Evolutionary conservation across 768 basidiomycete species (phyloP).

Genomic region (Dacryopinax primogenitus): DNA sequence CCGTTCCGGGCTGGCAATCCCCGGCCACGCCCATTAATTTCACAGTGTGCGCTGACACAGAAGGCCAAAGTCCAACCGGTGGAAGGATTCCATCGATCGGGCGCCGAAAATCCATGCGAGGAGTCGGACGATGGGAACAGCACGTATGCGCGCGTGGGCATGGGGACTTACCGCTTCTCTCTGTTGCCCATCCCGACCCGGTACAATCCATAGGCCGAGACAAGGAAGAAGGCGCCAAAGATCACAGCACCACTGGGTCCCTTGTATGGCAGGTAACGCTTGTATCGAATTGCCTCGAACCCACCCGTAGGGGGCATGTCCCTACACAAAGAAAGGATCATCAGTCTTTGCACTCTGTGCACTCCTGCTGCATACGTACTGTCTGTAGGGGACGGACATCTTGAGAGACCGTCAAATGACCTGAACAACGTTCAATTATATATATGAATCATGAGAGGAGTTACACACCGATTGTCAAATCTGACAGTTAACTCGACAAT

Average conservation of each 20-base stretch:
- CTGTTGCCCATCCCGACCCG: conserved; percentile 79
- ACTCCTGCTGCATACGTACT: conserved; percentile 33
- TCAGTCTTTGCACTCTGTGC: not conserved
- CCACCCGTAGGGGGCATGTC: conserved; percentile 94
- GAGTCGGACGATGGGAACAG: conserved; percentile 13
- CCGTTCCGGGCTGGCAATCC: not conserved
- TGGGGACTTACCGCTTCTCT: conserved; percentile 71
- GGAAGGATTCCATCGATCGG: not conserved
- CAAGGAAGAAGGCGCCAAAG: conserved; percentile 69
- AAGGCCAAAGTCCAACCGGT: not conserved
- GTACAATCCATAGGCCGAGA: conserved; percentile 88
- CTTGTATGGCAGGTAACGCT: conserved; percentile 82
- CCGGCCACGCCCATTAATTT: not conserved
- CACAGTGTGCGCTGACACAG: not conserved
- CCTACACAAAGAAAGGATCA: conserved; percentile 33
- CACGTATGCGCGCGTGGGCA: no score
- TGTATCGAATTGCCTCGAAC: conserved; percentile 86
- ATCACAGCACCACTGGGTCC: conserved; percentile 76
- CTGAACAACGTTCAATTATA: not conserved
- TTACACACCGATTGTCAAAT: not conserved
- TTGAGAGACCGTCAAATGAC: not conserved
- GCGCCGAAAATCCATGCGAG: not conserved
- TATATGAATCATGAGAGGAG: not conserved
- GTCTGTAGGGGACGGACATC: conserved; percentile 53
- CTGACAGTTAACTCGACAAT: not conserved